These are phyloP conservation scores for Blepharisma stoltei DNA, from an alignment of 73 alveolate genomes.

Conservation along the genomic window DNA sequence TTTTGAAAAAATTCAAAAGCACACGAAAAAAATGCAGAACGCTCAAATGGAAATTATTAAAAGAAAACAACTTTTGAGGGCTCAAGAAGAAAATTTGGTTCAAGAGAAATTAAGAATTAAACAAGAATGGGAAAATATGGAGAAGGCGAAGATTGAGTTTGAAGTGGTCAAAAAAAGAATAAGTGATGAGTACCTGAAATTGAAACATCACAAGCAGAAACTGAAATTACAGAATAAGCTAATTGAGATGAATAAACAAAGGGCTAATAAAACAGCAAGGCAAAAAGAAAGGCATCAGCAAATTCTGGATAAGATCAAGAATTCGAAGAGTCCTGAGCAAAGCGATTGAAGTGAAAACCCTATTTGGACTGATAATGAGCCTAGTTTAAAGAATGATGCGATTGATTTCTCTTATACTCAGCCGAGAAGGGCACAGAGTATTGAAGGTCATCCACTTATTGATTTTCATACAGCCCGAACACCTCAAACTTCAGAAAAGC, in stretches of 20 bases:
- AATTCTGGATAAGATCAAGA: background rate
- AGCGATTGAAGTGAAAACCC: no score
- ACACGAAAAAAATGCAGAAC: background rate
- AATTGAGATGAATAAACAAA: background rate
- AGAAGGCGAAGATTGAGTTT: background rate
- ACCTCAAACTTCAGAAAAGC: conserved; percentile 12
- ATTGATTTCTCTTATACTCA: no score
- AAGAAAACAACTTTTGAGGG: background rate
- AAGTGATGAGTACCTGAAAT: background rate
- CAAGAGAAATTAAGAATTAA: background rate
- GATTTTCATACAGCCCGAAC: background rate
- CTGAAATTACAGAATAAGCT: background rate
- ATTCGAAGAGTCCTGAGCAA: background rate
- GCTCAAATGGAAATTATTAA: background rate
- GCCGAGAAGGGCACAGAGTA: no score
- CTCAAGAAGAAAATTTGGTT: background rate
- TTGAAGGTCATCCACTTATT: no score
- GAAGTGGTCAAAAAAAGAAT: background rate
- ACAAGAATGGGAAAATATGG: conserved; percentile 9
- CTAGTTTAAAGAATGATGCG: no score
- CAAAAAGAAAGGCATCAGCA: background rate
- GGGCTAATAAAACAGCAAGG: background rate
- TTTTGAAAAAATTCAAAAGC: background rate
- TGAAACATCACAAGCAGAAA: background rate
- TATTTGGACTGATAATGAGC: no score